Evolutionary conservation across 257 asterid species (phyloP), one percentile per base, ranked within the genome.

Genomic region (Avicennia marina): DNA sequence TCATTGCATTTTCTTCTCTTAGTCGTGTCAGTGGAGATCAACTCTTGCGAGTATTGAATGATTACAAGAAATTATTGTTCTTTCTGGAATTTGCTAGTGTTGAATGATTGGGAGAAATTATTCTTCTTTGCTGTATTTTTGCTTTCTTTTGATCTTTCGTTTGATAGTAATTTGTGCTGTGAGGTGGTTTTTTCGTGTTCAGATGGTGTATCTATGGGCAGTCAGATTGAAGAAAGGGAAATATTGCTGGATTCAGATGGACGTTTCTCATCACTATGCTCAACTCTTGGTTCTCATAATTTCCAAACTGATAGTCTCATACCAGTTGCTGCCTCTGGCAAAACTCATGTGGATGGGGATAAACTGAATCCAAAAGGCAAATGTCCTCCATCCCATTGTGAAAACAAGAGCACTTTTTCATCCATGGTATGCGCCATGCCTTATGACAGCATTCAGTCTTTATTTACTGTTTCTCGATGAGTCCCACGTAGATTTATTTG

Each of bases 371-470:
- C 65, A 21, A 69, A 59, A 48, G 45, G 42, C 52, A 72, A 52
- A 40, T 67, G 18, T 15, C 78, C 89, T 59, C 75, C 84, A 31
- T 60, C 91, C 21, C 67, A 60, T 62, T 65, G 57, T 69, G 95
- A 80, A 53, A 68, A 72, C 62, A 85, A 72, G 76, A 78, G 70
- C 63, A 61, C 72, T 33, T 78, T 75, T 61, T 82, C 95, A 24
- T 80, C 91, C 22, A 27, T 63, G 80, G 95, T 85, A 67, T 49
- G 70, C 25, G 34, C 45, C 19, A n/a, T n/a, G n/a, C n/a, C 16
- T 21, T 10, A 31, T 42, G 21, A 22, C 65, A 38, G 22, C 33
- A 43, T 1, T 41, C 40, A 10, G 49, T 65, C 43, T 33, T 29
- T 57, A 34, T 49, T 11, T 51, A 57, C 29, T 26, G n/a, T 24